Evolutionary conservation across 352 stramenopile species (phyloP).

Genomic region (Discostella stelligera): DNA sequence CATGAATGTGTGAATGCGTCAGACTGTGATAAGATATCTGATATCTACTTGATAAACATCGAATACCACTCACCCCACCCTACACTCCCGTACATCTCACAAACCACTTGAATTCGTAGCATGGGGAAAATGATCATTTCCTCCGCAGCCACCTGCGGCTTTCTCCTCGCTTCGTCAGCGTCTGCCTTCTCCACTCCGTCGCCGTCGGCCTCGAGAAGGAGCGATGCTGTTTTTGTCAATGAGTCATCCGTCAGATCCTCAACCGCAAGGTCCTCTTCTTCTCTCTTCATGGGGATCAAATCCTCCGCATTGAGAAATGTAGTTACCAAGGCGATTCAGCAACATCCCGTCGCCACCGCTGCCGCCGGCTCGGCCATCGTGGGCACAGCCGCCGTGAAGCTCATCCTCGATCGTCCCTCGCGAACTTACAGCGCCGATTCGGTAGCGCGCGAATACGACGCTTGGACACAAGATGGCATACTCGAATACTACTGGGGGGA

Average conservation of each 20-base stretch:
- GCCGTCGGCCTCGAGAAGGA: neutral
- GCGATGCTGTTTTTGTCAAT: neutral
- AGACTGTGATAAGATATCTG: neutral
- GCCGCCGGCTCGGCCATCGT: slow-evolving; percentile 49
- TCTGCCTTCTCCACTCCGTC: slow-evolving; percentile 4
- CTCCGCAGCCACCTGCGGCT: neutral
- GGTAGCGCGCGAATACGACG: slow-evolving; percentile 82
- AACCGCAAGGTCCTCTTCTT: slow-evolving; percentile 1
- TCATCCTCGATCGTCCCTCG: slow-evolving; percentile 69
- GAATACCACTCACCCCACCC: no score
- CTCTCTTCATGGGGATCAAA: slow-evolving; percentile 47
- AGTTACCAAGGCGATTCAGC: slow-evolving; percentile 19
- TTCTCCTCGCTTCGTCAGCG: slow-evolving; percentile 5
- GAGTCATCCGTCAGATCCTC: neutral
- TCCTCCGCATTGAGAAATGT: slow-evolving; percentile 27
- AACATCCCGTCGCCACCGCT: slow-evolving; percentile 30
- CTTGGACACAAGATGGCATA: slow-evolving; percentile 85
- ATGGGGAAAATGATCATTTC: slow-evolving; percentile 7
- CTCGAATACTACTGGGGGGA: slow-evolving; percentile 89
- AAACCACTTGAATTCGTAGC: neutral
- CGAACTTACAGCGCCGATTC: slow-evolving; percentile 66
- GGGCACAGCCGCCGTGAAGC: slow-evolving; percentile 48
- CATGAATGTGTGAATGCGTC: neutral
- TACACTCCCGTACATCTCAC: no score
- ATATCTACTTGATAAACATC: no score